These are phyloP conservation scores for Scenedesmus sp. DNA, from an alignment of 163 green algal genomes.

Conservation along the genomic window DNA sequence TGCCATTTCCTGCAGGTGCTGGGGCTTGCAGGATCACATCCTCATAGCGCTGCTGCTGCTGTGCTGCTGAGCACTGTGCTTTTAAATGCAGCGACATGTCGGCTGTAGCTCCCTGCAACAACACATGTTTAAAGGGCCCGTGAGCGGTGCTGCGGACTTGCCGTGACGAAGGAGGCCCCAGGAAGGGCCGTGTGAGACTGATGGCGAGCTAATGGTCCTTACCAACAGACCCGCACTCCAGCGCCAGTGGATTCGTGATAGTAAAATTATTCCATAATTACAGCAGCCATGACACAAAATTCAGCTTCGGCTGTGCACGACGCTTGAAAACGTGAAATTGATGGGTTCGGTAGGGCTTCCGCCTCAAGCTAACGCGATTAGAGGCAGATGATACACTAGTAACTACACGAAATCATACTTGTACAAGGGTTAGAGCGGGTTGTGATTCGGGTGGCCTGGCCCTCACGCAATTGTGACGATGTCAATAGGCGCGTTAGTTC, in stretches of 20 bases:
- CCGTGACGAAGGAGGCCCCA: not conserved
- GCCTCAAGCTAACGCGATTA: not conserved
- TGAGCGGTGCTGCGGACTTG: not conserved
- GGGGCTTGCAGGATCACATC: not conserved
- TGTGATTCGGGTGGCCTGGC: not conserved
- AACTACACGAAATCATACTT: not conserved
- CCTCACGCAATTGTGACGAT: not conserved
- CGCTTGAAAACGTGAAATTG: not conserved
- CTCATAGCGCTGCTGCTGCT: constrained; percentile 44
- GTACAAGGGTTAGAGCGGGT: not conserved
- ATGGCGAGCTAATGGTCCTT: not conserved
- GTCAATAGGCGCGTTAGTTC: not conserved
- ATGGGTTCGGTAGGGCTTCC: not conserved
- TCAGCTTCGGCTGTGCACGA: not conserved
- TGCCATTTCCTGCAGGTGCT: not conserved
- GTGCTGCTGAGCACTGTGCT: not conserved
- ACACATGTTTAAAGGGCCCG: not conserved
- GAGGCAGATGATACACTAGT: not conserved
- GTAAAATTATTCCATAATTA: not conserved
- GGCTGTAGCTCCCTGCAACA: not conserved
- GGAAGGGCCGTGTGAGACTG: not conserved
- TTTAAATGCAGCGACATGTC: not conserved
- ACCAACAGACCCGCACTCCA: not conserved
- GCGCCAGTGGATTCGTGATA: not conserved
- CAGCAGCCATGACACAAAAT: not conserved